Base-by-base conservation (phyloP, 371 early-diverging fungal species). In the Mortierella sp. region DNA sequence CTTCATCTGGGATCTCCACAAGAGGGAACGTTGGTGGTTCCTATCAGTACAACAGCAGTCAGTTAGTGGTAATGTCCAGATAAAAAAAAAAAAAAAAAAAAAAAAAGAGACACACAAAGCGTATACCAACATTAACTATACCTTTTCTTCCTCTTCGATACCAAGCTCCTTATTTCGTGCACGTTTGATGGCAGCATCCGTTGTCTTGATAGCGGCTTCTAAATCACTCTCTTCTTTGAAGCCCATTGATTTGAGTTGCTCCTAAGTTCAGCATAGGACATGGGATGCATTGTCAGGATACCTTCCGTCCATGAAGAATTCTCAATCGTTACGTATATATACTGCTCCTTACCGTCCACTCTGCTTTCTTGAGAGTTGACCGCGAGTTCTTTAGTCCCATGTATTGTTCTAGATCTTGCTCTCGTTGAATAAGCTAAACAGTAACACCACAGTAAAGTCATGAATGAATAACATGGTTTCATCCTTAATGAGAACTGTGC, bases 111-210 rank as follows among this genome's bases (percentile, higher is more conserved):
- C 22, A 24, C 0, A 16, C 2, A 55, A 22, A 55, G 12, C n/a
- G 55, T n/a, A n/a, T 20, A 5, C 22, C 20, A 55, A 28, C 24
- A 16, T 28, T 39, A 5, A 54, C 0, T 59, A 20, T 40, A 87
- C 88, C 81, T 91, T 91, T 68, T 90, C 94, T 73, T 96, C 96
- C 60, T 94, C 93, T 52, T 94, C 95, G 61, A 93, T 92, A 1
- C 96, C 97, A 1, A 94, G 83, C 69, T 93, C 92, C 70, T 93
- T 93, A 78, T 95, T 94, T 22, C 92, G 88, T 0, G 95, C 94
- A 51, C 92, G 88, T 55, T 87, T 89, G 47, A 96, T 91, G 0
- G 89, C 84, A 24, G 81, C 84, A 57, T 95, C 94, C 0, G 90
- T 73, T 58, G 88, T 91, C 24, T 93, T 90, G 61, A 95, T 91